Base-by-base conservation (phyloP, 306 rosid species). In the Calophaca sinica region DNA sequence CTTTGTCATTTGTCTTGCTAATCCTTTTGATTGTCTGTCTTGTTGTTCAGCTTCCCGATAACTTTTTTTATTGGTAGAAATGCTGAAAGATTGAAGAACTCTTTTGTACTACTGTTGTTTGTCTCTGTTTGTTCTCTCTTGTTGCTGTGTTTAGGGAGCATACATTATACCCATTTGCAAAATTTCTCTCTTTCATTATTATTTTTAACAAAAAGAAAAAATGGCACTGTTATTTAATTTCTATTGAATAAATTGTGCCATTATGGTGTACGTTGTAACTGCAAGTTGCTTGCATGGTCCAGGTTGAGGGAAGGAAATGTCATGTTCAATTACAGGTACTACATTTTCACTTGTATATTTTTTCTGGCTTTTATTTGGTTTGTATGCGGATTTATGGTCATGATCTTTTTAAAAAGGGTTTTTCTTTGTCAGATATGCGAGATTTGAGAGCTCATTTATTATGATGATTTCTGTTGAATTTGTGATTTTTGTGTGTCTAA, bases 251-350 rank as follows among this genome's bases (percentile, higher is more conserved):
- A 31, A 15, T 75, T 62, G 36, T 33, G 36, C 36, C 36, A 33
- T 33, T 33, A 11, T 75, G 50, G 7, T 44, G 8, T 48, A 50
- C 14, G 26, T 68, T 62, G 63, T 70, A 57, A 76, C 44, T 66
- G 39, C 35, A 70, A 63, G 60, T 79, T 79, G 11, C 20, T 9
- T 75, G 29, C 84, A 51, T 72, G 62, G 66, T 82, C 57, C 97
- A 92, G 97, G 88, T 83, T 92, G 88, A 86, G 93, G 81, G 96
- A 93, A 51, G 97, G 97, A 79, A 88, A 88, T 82, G 97, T 92
- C 79, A 82, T 88, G 67, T 92, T 89, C 68, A 92, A 89, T 78
- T 92, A 92, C 83, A 90, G 96, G 80, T 92, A 91, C 86, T 83
- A 82, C 88, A 82, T 46, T 59, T 58, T 13, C 59, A 59, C 36